phyloP scores from a whole-genome alignment of 2,329 filamentous ascomycete species.

The Colletotrichum noveboracense region DNA sequence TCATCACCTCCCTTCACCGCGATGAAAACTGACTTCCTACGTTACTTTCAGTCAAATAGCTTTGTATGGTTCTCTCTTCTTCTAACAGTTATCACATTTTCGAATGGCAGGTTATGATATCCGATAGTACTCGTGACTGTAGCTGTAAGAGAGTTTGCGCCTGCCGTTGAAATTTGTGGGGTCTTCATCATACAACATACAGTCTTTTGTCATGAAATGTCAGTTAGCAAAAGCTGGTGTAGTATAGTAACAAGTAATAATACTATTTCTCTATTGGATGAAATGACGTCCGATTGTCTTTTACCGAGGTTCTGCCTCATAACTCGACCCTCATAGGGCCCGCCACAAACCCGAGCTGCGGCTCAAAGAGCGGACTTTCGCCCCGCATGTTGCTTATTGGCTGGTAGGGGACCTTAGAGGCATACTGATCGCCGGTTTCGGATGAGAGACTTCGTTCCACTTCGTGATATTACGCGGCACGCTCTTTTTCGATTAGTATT shows the following conservation, averaged over 20 bases:
- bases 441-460: background rate
- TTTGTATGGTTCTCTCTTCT: too few relatives aligned
- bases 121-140: background rate
- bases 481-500: background rate
- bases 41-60: too few relatives aligned
- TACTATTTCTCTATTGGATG: background rate
- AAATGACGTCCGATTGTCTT: background rate
- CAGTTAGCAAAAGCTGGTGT: background rate
- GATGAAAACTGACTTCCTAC: too few relatives aligned
- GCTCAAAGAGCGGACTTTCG: background rate
- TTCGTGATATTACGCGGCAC: background rate
- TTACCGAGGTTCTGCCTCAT: background rate
- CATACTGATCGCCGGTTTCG: background rate
- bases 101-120: too few relatives aligned
- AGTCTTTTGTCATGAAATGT: background rate
- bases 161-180: background rate
- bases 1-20: too few relatives aligned
- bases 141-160: background rate
- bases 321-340: background rate
- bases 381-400: background rate
- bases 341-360: background rate
- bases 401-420: accelerated
- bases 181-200: background rate
- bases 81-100: too few relatives aligned
- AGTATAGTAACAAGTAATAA: background rate